phyloP scores from a whole-genome alignment of 1,284 basidiomycete genomes.

The Trametes sp. region DNA sequence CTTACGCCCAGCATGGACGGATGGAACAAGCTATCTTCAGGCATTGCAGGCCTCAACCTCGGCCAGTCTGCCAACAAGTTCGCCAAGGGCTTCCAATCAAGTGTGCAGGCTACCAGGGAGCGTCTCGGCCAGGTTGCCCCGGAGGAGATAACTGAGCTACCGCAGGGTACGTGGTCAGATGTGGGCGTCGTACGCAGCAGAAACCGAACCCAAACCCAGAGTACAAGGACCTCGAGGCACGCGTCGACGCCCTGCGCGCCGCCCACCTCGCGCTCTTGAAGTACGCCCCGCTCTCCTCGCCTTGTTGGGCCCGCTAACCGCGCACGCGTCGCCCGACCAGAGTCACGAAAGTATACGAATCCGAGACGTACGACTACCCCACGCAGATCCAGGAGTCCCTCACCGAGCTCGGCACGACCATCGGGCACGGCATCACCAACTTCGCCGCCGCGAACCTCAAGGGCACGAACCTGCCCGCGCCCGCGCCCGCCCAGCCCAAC shows the following conservation, averaged over 20 bases:
- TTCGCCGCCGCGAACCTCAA: constrained; percentile 93
- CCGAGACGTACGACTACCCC: constrained; percentile 90
- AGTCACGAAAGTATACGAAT: constrained; percentile 87
- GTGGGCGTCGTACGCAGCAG: neutral
- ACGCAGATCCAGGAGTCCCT: constrained; percentile 80
- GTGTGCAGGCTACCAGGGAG: constrained; percentile 91
- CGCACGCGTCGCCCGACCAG: constrained; percentile 45
- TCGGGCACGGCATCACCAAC: constrained; percentile 82
- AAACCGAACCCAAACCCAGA: constrained; percentile 55
- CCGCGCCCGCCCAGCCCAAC: constrained; percentile 66
- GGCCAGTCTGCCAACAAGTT: constrained; percentile 76
- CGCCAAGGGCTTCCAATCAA: constrained; percentile 85
- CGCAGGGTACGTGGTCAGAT: constrained; percentile 64
- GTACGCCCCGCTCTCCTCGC: constrained; percentile 47
- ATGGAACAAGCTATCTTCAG: constrained; percentile 74
- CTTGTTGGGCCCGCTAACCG: constrained; percentile 14
- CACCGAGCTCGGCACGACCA: constrained; percentile 72
- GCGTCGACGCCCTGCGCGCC: constrained; percentile 90
- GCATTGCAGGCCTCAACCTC: constrained; percentile 67
- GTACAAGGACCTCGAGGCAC: constrained; percentile 94
- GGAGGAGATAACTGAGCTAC: constrained; percentile 95
- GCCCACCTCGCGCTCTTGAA: constrained; percentile 86
- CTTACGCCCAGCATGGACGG: constrained; percentile 66
- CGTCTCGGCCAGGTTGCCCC: constrained; percentile 87
- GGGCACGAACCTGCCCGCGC: constrained; percentile 86